Evolutionary conservation across 371 early-diverging fungal genomes (phyloP), one percentile per base, ranked within the genome.

Genomic region (Mortierella sp.): DNA sequence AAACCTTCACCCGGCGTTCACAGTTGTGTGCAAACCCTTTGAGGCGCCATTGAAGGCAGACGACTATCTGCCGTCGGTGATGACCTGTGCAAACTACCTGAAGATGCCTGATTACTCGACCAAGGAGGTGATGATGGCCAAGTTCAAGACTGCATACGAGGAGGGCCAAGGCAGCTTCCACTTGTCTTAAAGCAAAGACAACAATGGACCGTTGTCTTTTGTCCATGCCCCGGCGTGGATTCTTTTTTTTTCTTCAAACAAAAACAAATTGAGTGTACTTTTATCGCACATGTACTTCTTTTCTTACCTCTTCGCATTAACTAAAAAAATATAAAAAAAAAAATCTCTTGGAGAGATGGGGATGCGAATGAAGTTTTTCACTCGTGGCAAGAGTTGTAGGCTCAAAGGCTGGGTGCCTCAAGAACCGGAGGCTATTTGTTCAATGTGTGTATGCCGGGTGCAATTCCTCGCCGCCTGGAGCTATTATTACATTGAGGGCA

Each of bases 61-160:
- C 80, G 94, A 95, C 71, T 96, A 95, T 75, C 83, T 98, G 77
- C 99, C 98, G 11, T 95, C 95, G 26, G 99, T 98, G 37, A 98
- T 98, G 98, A 98, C 99, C 0, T 98, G 99, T 83, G 96, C 94
- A 53, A 97, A 98, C 76, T 97, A 97, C 77, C 91, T 98, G 72
- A 98, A 98, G 89, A 92, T 98, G 86, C 98, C 98, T 19, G 93
- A 93, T 26, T 98, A 98, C 83, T 91, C 96, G 9, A 81, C 82
- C 51, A 89, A 91, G 71, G 94, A 92, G n/a, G 89, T 95, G 3
- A 91, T 97, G 90, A 87, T 82, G 46, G 81, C 89, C 74, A 88
- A 94, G 82, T 90, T 98, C 79, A 80, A 88, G 50, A 90, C 91
- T 37, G 97, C 98, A 6, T 94, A 96, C 75, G 88, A 89, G 43